A percentile compares a stretch with the other conserved stretches of the same genome.
These are phyloP conservation scores for Eragrostis tef DNA, from an alignment of 202 grass and related monocot genomes.

Conservation along the genomic window DNA sequence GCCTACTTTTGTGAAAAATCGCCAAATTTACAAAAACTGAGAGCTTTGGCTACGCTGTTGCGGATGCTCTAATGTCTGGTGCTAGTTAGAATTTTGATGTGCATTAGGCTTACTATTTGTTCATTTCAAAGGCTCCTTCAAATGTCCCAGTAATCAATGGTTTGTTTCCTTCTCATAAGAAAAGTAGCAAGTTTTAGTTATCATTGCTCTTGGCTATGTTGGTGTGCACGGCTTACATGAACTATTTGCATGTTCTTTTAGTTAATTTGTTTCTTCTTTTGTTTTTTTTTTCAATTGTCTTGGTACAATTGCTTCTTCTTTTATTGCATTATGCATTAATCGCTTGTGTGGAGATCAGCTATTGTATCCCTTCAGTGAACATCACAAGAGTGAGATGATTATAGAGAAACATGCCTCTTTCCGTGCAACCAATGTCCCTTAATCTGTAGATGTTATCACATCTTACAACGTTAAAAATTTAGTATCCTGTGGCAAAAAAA, in stretches of 20 bases:
- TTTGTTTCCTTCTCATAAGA: background rate
- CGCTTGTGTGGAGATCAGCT: background rate
- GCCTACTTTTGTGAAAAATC: no score
- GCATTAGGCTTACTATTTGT: background rate
- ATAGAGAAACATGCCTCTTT: background rate
- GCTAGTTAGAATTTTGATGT: background rate
- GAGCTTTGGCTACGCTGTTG: no score
- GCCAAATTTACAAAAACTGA: no score
- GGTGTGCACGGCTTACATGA: constrained; percentile 9
- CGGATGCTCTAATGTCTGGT: background rate
- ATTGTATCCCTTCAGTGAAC: no score
- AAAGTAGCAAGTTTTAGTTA: no score
- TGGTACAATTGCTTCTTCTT: background rate
- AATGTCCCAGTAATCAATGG: background rate
- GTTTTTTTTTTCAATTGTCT: constrained; percentile 24
- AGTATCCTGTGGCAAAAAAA: no score
- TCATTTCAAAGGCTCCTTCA: background rate
- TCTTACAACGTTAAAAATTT: background rate
- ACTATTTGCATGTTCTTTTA: background rate
- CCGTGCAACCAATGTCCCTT: background rate
- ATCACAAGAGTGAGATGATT: no score
- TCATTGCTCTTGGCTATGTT: background rate
- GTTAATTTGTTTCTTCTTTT: background rate
- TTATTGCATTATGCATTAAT: background rate
- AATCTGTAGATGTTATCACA: no score